phyloP scores from a whole-genome alignment of 345 rosid species.

The Acer negundo region DNA sequence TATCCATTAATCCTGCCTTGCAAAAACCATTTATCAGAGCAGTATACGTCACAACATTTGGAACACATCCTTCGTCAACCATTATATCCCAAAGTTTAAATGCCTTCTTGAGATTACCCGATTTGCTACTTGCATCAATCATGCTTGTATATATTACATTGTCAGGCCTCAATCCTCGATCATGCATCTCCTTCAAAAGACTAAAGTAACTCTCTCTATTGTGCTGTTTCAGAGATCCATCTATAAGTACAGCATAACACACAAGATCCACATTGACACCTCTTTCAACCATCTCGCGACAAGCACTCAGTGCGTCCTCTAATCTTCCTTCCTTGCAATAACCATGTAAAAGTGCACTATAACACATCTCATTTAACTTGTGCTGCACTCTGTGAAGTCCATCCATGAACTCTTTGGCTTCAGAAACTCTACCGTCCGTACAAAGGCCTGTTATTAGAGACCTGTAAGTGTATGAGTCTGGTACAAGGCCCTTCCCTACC shows the following conservation, averaged over 20 bases:
- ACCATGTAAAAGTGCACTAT: conserved; percentile 72
- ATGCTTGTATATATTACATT: conserved; percentile 71
- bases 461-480: conserved; percentile 85
- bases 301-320: conserved; percentile 60
- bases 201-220: conserved; percentile 46
- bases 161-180: conserved; percentile 73
- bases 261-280: conserved; percentile 83
- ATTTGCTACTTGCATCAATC: conserved; percentile 79
- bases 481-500: conserved; percentile 65
- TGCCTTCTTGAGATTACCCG: conserved; percentile 69
- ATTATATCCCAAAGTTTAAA: conserved; percentile 74
- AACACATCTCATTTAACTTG: conserved; percentile 83
- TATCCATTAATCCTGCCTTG: conserved; percentile 65
- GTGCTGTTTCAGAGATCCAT: conserved; percentile 64
- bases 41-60: conserved; percentile 82
- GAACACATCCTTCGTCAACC: conserved; percentile 68
- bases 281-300: conserved; percentile 69
- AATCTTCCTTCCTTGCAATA: conserved; percentile 83
- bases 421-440: conserved; percentile 54
- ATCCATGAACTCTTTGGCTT: conserved; percentile 76
- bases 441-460: conserved; percentile 83
- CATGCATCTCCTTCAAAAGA: conserved; percentile 71
- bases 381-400: conserved; percentile 53
- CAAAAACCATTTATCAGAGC: conserved; percentile 81
- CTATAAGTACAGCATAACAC: conserved; percentile 77